Conservation (phyloP, 2,329 filamentous ascomycete genomes). For the Monosporascus sp. region DNA sequence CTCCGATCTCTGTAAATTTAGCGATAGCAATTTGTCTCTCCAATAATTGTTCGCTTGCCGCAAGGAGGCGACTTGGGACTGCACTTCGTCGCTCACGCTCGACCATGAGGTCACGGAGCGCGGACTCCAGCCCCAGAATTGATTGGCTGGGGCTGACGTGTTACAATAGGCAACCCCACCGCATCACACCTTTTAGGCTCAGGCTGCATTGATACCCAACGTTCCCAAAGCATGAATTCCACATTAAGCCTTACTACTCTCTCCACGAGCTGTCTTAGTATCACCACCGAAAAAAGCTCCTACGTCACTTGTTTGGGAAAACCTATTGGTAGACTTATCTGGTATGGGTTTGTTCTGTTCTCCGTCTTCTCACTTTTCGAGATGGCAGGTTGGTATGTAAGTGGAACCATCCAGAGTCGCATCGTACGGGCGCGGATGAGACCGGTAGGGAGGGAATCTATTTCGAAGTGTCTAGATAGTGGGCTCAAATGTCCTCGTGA, state of each 20-base stretch:
- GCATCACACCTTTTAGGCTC: constrained; percentile 28
- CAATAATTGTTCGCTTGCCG: neutral
- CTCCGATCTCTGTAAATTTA: neutral
- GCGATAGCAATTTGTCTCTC: neutral
- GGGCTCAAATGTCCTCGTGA: neutral
- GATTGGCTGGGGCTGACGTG: constrained; percentile 22
- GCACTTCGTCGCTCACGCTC: neutral
- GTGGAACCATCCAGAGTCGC: neutral
- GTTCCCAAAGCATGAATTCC: constrained; percentile 17
- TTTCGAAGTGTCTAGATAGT: neutral
- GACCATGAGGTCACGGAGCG: constrained; percentile 15
- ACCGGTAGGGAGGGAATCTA: neutral
- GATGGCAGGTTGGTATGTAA: neutral
- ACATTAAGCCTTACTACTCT: neutral
- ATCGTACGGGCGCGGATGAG: neutral
- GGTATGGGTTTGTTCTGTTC: neutral
- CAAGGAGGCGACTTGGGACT: neutral
- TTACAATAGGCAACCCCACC: constrained; percentile 26
- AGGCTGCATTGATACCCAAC: constrained; percentile 42
- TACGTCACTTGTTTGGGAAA: neutral
- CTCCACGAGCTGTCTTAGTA: neutral
- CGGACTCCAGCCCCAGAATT: constrained; percentile 7
- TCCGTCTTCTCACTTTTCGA: neutral
- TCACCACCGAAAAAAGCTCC: neutral
- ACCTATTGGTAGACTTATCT: constrained; percentile 8